phyloP scores from a whole-genome alignment of 2,329 filamentous ascomycete species.

The Hypoxylon sp. region DNA sequence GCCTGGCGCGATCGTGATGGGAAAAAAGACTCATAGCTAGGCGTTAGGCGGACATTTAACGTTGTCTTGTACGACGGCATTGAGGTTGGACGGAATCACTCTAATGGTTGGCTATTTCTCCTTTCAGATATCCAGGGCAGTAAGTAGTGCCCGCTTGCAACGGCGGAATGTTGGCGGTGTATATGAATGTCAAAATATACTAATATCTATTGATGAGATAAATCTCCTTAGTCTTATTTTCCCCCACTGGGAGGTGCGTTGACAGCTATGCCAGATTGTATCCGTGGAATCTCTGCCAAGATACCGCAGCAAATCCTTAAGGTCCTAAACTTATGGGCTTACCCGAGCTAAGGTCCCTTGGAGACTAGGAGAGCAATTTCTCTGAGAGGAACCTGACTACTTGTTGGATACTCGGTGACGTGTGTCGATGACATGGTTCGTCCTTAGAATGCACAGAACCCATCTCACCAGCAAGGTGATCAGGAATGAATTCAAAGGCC shows the following conservation, averaged over 20 bases:
- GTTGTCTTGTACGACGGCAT: constrained; percentile 31
- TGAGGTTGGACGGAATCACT: constrained; percentile 14
- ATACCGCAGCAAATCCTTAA: too few relatives aligned
- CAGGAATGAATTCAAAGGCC: too few relatives aligned
- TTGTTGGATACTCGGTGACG: too few relatives aligned
- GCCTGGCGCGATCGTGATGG: constrained; percentile 8
- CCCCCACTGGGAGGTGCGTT: neutral
- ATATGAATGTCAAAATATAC: constrained; percentile 34
- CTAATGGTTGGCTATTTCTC: constrained; percentile 22
- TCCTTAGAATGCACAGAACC: too few relatives aligned
- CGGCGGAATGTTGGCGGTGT: constrained; percentile 6
- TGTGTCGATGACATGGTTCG: too few relatives aligned
- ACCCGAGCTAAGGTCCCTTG: too few relatives aligned
- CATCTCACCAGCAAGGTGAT: too few relatives aligned
- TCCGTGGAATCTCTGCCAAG: neutral
- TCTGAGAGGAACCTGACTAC: too few relatives aligned
- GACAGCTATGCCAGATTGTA: neutral
- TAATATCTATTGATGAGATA: constrained; percentile 13
- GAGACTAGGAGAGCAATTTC: too few relatives aligned
- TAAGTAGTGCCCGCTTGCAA: constrained; percentile 18
- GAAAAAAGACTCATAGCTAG: constrained; percentile 16
- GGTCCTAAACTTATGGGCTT: too few relatives aligned
- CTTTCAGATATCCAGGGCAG: constrained; percentile 38
- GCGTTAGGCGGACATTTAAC: constrained; percentile 30
- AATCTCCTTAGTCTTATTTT: neutral